phyloP scores from a whole-genome alignment of 306 rosid species.

The Dryas octopetala region DNA sequence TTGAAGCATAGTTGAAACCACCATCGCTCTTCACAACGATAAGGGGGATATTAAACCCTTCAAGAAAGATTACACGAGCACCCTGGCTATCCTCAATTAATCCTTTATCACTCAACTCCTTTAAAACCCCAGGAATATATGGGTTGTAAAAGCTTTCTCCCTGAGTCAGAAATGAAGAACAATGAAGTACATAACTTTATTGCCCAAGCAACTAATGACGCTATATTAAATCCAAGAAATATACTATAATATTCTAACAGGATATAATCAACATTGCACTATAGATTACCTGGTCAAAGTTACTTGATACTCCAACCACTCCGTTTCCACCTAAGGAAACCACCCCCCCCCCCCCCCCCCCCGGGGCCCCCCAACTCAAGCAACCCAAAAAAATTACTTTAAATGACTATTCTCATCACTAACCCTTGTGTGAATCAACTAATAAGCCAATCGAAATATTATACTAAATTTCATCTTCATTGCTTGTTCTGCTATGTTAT shows the following conservation, averaged over 20 bases:
- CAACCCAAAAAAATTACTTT: background rate
- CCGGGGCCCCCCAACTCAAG: background rate
- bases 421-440: background rate
- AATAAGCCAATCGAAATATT: background rate
- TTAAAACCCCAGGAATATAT: conserved; percentile 69
- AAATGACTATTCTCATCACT: background rate
- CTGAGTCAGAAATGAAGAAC: conserved; percentile 44
- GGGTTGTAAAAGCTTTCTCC: conserved; percentile 98
- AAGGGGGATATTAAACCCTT: conserved; percentile 74
- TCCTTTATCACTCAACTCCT: conserved; percentile 60
- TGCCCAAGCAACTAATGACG: background rate
- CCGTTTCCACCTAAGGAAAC: background rate
- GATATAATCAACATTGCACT: background rate
- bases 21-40: conserved; percentile 98
- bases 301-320: background rate
- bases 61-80: conserved; percentile 78
- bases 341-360: background rate
- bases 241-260: background rate
- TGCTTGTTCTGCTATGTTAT: background rate
- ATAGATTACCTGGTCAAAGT: background rate
- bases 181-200: background rate
- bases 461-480: background rate
- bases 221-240: background rate
- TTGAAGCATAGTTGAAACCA: conserved; percentile 90
- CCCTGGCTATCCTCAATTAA: conserved; percentile 78